Percentiles rank a stretch among this genome's conserved stretches.
phyloP scores from a whole-genome alignment of 257 asterid species.

The Nicotiana obtusifolia region DNA sequence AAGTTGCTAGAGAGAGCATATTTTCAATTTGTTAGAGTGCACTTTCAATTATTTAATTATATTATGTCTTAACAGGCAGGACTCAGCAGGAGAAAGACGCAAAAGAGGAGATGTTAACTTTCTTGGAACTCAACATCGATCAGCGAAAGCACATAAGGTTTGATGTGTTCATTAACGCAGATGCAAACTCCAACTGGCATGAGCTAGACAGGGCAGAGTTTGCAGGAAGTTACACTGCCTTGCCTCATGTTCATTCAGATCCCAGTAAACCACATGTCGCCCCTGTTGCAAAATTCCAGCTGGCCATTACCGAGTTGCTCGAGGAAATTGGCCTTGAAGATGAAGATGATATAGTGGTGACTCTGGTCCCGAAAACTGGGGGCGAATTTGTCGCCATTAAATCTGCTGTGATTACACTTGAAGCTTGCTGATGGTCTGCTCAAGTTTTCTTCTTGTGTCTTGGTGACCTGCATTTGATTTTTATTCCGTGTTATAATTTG shows the following conservation, averaged over 20 bases:
- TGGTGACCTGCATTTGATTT: too few relatives aligned
- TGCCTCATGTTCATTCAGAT: slow-evolving; percentile 10
- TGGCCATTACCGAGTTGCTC: slow-evolving; percentile 13
- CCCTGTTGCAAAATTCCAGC: too few relatives aligned
- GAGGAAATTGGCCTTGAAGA: slow-evolving; percentile 22
- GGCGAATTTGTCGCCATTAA: not conserved
- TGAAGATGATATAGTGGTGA: slow-evolving; percentile 23
- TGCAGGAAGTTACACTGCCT: slow-evolving; percentile 11
- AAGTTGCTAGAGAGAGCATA: not conserved
- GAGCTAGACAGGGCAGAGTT: slow-evolving; percentile 17
- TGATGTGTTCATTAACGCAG: slow-evolving; percentile 22
- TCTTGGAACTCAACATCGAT: slow-evolving; percentile 7
- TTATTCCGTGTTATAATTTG: too few relatives aligned
- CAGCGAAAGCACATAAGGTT: slow-evolving; percentile 9
- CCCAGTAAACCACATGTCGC: not conserved
- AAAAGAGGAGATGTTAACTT: slow-evolving; percentile 12
- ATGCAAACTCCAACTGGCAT: not conserved
- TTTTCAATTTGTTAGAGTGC: too few relatives aligned
- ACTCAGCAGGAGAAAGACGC: slow-evolving; percentile 3
- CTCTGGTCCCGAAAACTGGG: slow-evolving; percentile 21
- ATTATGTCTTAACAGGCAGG: slow-evolving; percentile 7
- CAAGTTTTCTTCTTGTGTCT: too few relatives aligned
- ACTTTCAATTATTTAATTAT: too few relatives aligned
- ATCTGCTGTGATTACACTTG: too few relatives aligned
- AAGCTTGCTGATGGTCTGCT: too few relatives aligned